Evolutionary conservation across 31 red algal genomes (phyloP), one percentile per base, ranked within the genome.

Genomic region (Porphyra umbilicalis): DNA sequence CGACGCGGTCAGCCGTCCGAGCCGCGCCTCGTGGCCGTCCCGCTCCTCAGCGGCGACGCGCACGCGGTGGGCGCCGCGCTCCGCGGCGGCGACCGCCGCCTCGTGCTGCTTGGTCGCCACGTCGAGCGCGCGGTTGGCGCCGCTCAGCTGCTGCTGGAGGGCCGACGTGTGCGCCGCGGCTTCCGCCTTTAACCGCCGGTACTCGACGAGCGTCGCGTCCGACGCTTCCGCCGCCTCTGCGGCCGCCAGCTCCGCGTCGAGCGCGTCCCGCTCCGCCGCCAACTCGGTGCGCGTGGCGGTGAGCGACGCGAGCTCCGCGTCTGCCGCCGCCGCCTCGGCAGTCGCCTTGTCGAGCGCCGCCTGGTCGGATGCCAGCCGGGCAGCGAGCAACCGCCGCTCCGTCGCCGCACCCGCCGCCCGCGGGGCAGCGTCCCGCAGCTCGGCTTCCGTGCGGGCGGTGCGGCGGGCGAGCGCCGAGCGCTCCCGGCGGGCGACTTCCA

Each of bases 181-280:
- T 2, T 78, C 82, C 4, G 93, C 94, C 77, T 95, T 91, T 35
- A 97, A 79, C 31, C 83, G 84, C 46, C 84, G 68, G 42, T 97
- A 92, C 76, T 97, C 94, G 71, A 85, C 86, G 79, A 90, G 83
- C 76, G 84, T 90, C 46, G 87, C 84, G 20, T 94, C 86, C n/a
- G 87, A 75, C 35, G 81, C 86, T 25, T 89, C 75, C 33, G 79
- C 80, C 10, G 83, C 86, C 79, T 96, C 90, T 39, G 90, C 90
- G 75, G 82, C 86, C 33, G 76, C 82, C 38, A 85, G 86, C 31
- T 88, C 81, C 71, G 85, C 80, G 35, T 91, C 76, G 78, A 89
- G 83, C 5, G 76, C 86, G 34, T 91, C 85, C 11, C 87, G 81
- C 78, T 92, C 86, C 35, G 87, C 90, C 4, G 79, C 86, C 44